A percentile compares a stretch with the other conserved stretches of the same genome.
Conservation (phyloP, 148 eudicot species). For the Persicaria maculosa region DNA sequence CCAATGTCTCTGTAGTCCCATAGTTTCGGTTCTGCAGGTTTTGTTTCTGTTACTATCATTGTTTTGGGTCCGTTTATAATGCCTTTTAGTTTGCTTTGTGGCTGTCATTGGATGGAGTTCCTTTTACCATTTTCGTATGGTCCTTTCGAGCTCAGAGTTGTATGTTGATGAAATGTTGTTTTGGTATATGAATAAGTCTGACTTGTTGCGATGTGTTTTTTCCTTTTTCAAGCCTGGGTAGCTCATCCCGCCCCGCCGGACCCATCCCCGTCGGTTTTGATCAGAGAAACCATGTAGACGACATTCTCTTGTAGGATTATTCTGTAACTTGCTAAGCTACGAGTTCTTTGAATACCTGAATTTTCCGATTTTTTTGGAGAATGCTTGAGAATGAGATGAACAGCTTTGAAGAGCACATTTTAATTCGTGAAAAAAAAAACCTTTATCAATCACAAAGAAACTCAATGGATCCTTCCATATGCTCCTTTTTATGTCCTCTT, state of each 20-base stretch:
- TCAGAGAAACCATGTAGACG: no score
- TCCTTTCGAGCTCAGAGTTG: not conserved
- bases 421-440: not conserved
- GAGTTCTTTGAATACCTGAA: no score
- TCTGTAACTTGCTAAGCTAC: no score
- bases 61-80: not conserved
- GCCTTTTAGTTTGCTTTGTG: not conserved
- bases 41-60: not conserved
- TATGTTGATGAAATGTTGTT: not conserved
- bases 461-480: no score
- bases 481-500: not conserved
- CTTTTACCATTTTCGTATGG: not conserved
- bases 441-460: no score
- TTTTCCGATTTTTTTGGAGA: no score
- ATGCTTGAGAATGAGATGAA: not conserved
- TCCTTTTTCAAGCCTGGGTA: no score
- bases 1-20: not conserved
- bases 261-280: no score
- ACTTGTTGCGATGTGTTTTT: not conserved
- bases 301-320: no score
- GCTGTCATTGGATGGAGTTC: conserved; percentile 9
- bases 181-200: not conserved
- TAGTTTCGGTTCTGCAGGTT: not conserved
- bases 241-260: no score
- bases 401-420: not conserved